Evolutionary conservation across 2,329 filamentous ascomycete genomes (phyloP).

Genomic region (Epichloe baconii): DNA sequence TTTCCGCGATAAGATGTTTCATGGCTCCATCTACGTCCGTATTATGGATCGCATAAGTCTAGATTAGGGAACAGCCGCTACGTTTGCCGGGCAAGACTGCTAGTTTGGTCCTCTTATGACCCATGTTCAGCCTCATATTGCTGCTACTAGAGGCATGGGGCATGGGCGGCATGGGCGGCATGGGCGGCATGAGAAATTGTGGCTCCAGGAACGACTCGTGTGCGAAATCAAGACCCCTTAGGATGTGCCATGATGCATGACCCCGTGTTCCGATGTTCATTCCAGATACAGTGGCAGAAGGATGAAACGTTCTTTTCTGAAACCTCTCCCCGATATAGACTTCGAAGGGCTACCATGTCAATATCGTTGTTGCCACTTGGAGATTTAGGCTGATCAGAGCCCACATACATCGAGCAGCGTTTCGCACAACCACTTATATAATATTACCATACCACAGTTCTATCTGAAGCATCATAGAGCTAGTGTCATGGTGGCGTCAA

Average conservation of each 20-base stretch:
- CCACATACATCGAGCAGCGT: neutral
- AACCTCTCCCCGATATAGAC: neutral
- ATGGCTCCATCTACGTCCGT: neutral
- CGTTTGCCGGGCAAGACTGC: neutral
- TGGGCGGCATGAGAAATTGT: neutral
- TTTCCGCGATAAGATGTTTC: neutral
- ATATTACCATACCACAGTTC: neutral
- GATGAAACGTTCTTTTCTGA: neutral
- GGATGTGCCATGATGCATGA: neutral
- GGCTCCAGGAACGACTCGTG: neutral
- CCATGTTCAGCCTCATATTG: neutral
- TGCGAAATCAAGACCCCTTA: neutral
- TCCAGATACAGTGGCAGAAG: neutral
- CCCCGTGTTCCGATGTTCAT: neutral
- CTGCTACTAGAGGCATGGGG: slow-evolving; percentile 12
- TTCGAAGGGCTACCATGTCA: neutral
- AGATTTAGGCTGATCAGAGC: neutral
- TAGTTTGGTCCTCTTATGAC: neutral
- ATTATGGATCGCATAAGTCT: neutral
- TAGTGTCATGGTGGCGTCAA: neutral
- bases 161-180: neutral
- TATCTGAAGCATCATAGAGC: neutral
- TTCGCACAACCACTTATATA: neutral
- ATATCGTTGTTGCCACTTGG: neutral
- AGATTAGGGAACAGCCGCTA: neutral